These are phyloP conservation scores for Straminergon stramineum DNA, from an alignment of 225 moss, liverwort and hornwort species.

Conservation along the genomic window DNA sequence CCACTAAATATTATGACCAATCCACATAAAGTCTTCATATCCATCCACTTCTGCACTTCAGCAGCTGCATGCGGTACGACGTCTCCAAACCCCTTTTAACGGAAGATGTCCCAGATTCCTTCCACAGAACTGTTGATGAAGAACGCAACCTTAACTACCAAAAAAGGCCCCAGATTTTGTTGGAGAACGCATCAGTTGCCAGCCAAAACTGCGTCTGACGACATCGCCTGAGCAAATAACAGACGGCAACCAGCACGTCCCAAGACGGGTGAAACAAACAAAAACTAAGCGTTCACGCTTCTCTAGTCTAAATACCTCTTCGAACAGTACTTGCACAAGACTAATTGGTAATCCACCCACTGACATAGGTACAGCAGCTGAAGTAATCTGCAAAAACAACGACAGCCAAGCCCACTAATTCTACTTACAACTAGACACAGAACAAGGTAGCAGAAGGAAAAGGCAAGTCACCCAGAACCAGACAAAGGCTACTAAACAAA, in stretches of 20 bases:
- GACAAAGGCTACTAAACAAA: conserved; percentile 27
- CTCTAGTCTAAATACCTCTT: conserved; percentile 3
- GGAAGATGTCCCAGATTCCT: conserved; percentile 9
- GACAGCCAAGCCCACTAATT: conserved; percentile 20
- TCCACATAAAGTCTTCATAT: not conserved
- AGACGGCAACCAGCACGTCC: conserved; percentile 72
- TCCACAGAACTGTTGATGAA: conserved; percentile 22
- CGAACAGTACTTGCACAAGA: conserved; percentile 21
- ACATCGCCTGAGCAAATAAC: conserved; percentile 71
- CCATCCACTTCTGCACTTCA: conserved; percentile 13
- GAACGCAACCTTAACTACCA: conserved; percentile 37
- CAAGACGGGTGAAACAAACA: conserved; percentile 65
- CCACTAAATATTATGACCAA: not conserved
- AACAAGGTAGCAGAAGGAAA: conserved; percentile 24
- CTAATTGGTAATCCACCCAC: conserved; percentile 21
- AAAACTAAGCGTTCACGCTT: conserved; percentile 18
- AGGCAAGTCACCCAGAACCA: conserved; percentile 23
- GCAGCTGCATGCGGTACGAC: not conserved
- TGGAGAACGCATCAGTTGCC: conserved; percentile 40
- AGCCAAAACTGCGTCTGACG: conserved; percentile 52
- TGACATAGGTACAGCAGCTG: conserved; percentile 4
- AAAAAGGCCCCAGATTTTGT: conserved; percentile 26
- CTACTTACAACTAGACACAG: conserved; percentile 15
- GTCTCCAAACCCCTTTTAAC: not conserved
- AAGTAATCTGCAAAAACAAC: conserved; percentile 17